These are phyloP conservation scores for Tolypocladium inflatum DNA, from an alignment of 2,329 filamentous ascomycete genomes.

Conservation along the genomic window DNA sequence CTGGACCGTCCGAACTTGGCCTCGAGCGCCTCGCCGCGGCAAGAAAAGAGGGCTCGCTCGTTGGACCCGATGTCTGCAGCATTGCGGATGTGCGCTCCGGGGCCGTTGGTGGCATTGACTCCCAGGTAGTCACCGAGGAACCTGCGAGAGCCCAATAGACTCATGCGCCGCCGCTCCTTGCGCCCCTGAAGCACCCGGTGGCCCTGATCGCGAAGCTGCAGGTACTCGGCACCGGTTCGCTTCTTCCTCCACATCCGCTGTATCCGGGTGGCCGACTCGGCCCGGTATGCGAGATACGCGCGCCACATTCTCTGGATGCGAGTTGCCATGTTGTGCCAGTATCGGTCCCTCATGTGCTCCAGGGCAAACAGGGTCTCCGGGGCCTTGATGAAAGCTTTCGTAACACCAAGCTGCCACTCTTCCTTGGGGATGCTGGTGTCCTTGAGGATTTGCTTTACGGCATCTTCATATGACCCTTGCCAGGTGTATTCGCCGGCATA, in stretches of 20 bases:
- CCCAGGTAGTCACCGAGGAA: slow-evolving; percentile 95
- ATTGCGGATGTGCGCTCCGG: slow-evolving; percentile 70
- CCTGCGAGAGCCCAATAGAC: slow-evolving; percentile 79
- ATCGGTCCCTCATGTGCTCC: slow-evolving; percentile 94
- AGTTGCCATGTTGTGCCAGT: slow-evolving; percentile 99
- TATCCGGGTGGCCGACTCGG: slow-evolving; percentile 86
- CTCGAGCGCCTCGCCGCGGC: slow-evolving; percentile 79
- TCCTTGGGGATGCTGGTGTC: slow-evolving; percentile 92
- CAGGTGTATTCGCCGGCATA: slow-evolving; percentile 98
- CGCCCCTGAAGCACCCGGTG: slow-evolving; percentile 72
- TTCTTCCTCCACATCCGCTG: slow-evolving; percentile 94
- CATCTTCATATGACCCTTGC: slow-evolving; percentile 79
- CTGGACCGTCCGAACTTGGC: slow-evolving; percentile 95
- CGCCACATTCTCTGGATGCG: slow-evolving; percentile 96
- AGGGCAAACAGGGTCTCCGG: slow-evolving; percentile 94
- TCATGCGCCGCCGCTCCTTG: slow-evolving; percentile 87
- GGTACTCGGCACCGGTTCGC: slow-evolving; percentile 79
- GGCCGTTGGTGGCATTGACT: slow-evolving; percentile 68
- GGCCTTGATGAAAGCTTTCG: slow-evolving; percentile 96
- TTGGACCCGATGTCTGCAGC: slow-evolving; percentile 61
- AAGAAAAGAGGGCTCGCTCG: slow-evolving; percentile 80
- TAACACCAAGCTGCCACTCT: slow-evolving; percentile 94
- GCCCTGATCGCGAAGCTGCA: slow-evolving; percentile 80
- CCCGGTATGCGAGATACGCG: slow-evolving; percentile 86
- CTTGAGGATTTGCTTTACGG: slow-evolving; percentile 85